Evolutionary conservation across 2,329 filamentous ascomycete species (phyloP), one percentile per base, ranked within the genome.

Genomic region (Chaetomium sp.): DNA sequence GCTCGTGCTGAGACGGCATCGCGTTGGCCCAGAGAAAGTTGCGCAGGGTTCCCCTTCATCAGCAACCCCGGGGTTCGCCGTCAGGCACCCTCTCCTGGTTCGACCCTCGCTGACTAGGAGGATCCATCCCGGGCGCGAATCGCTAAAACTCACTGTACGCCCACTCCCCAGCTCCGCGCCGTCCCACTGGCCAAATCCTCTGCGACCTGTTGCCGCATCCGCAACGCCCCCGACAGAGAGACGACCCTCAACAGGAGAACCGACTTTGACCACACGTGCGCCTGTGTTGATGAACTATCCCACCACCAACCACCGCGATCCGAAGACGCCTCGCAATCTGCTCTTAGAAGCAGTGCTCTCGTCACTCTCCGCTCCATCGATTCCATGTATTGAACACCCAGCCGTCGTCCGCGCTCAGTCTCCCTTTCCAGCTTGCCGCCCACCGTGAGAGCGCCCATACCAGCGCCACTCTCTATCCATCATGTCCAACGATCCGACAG

Each of bases 401-500:
- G 51, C 44, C 49, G 9, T 33, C 48, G 14, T 52, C 51, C 49
- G 42, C 42, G 53, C 42, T 27, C 19, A 27, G 19, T 27, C 19
- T 27, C 19, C 19, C 19, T 3, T 27, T 27, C 19, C 19, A 27
- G 19, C 19, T 27, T 27, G 19, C 19, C 43, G 27, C 10, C 43
- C 35, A 43, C 32, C 52, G 47, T 54, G 55, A 54, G 52, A 57
- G 54, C 57, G 49, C 52, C 55, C 54, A 52, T 44, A 43, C 55
- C 53, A 62, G 58, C 58, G 53, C 56, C 56, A 40, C 47, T 35
- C 54, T 35, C 45, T 86, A 34, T 45, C 51, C 59, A 59, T 27
- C 47, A 87, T 87, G 84, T 80, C 83, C 64, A 79, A 79, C 72
- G 84, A 88, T 70, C 77, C 79, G 59, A 75, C 78, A 55, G 77